Evolutionary conservation across 2,329 filamentous ascomycete genomes (phyloP), one percentile per base, ranked within the genome.

Genomic region (Colletotrichum brevisporum): DNA sequence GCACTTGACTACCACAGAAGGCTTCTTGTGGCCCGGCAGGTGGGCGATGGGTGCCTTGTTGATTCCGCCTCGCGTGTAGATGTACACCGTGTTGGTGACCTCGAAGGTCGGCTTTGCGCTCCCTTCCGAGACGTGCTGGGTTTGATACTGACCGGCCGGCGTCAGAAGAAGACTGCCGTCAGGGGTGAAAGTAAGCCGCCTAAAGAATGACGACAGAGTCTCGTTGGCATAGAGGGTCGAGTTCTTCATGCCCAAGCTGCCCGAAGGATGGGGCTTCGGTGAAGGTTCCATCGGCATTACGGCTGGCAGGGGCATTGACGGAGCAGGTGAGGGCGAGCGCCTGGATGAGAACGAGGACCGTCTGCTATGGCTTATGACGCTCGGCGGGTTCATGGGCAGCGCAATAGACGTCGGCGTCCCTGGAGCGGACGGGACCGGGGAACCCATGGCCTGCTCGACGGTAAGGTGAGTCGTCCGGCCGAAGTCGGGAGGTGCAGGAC

Each of bases 11-110:
- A 95, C 96, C 12, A 99, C 94, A 0, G 96, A 98, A 0, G 96
- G 96, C 80, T 99, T 99, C 85, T 98, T 99, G 81, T 98, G 95
- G 2, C 96, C 96, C 0, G 96, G 96, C 6, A 99, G 86, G 80
- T 98, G 96, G 6, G 95, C 94, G 66, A 98, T 92, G 2, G 96
- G 96, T 1, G 96, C 94, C 78, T 97, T 98, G 82, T 98, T 98
- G 76, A 99, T 94, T 26, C 96, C 96, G 36, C 95, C 96, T 74
- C 96, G 88, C 0, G 95, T 98, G 80, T 99, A 99, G 62, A 99
- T 96, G 81, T 99, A 99, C 24, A 99, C 97, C 0, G 96, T 99
- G 77, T 99, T 99, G 75, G 93, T 94, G 59, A 98, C 88, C 73
- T 99, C 95, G 74, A 96, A 95, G 0, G 88, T 88, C 0, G 90